These are phyloP conservation scores for Fusarium pseudonygamai DNA, from an alignment of 2,329 filamentous ascomycete species.

Conservation along the genomic window DNA sequence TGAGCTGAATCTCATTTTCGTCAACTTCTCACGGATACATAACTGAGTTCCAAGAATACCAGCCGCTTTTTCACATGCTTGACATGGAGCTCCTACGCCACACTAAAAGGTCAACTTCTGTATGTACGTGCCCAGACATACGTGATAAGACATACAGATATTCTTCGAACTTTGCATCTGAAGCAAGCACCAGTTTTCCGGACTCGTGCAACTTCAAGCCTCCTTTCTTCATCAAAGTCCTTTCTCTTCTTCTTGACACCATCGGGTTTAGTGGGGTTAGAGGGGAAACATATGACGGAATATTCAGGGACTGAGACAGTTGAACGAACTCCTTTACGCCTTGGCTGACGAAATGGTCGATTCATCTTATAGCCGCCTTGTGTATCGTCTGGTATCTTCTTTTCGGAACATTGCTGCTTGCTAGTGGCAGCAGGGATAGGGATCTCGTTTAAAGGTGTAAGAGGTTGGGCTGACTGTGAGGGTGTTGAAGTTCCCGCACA, in stretches of 20 bases:
- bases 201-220: constrained; percentile 42
- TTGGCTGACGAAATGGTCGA: background rate
- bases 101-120: constrained; percentile 34
- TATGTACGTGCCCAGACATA: background rate
- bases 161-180: constrained; percentile 41
- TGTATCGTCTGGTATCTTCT: background rate
- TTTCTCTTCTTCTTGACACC: constrained; percentile 43
- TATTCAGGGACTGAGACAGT: constrained; percentile 28
- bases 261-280: constrained; percentile 39
- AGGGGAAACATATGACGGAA: constrained; percentile 43
- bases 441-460: constrained; percentile 18
- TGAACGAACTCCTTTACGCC: constrained; percentile 4
- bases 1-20: constrained; percentile 43
- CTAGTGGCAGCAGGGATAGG: constrained; percentile 14
- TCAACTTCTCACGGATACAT: constrained; percentile 42
- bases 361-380: background rate
- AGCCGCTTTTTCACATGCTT: constrained; percentile 38
- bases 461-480: constrained; percentile 15
- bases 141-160: constrained; percentile 37
- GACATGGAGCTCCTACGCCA: constrained; percentile 39
- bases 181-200: constrained; percentile 43
- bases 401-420: background rate
- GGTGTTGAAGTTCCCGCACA: constrained; percentile 26
- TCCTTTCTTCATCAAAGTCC: constrained; percentile 41
- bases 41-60: constrained; percentile 39